phyloP scores from a whole-genome alignment of 2,329 filamentous ascomycete genomes.

The Penicillium thymicola region DNA sequence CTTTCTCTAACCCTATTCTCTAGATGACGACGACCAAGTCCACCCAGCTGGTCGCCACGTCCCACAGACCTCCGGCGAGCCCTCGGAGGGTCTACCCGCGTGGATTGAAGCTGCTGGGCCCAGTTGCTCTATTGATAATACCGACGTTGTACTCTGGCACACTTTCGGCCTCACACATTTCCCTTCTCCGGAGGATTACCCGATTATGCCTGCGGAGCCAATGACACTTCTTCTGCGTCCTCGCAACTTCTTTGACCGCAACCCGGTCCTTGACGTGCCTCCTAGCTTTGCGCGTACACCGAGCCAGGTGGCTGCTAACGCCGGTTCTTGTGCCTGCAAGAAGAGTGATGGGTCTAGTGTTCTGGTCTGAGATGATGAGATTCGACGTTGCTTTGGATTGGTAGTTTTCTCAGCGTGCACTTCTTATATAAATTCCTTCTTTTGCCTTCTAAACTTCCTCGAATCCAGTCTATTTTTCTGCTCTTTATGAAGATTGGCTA shows the following conservation, averaged over 20 bases:
- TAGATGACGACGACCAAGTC: slow-evolving; percentile 75
- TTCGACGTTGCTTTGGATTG: neutral
- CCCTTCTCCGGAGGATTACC: slow-evolving; percentile 85
- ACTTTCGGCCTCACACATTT: slow-evolving; percentile 91
- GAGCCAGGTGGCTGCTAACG: slow-evolving; percentile 58
- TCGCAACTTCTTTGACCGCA: slow-evolving; percentile 76
- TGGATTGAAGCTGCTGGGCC: slow-evolving; percentile 69
- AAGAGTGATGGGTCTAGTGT: slow-evolving; percentile 41
- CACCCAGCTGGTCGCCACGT: slow-evolving; percentile 85
- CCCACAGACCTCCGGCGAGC: slow-evolving; percentile 79
- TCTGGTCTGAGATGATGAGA: slow-evolving; percentile 26
- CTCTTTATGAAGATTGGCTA: neutral
- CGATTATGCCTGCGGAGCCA: slow-evolving; percentile 83
- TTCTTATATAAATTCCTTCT: neutral
- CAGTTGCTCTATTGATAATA: slow-evolving; percentile 68
- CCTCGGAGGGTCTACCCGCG: slow-evolving; percentile 66
- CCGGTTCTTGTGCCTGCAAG: slow-evolving; percentile 33
- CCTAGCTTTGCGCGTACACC: slow-evolving; percentile 72
- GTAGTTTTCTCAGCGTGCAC: neutral
- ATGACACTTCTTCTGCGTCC: slow-evolving; percentile 78
- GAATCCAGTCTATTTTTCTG: too few species aligned
- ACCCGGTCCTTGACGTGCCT: slow-evolving; percentile 76
- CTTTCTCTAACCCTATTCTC: slow-evolving; percentile 7
- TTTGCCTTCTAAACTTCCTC: too few species aligned
- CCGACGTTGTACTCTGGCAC: slow-evolving; percentile 88